A percentile compares a stretch with the other conserved stretches of the same genome.
phyloP scores from a whole-genome alignment of 1,284 basidiomycete genomes.

The Trametes pubescens region DNA sequence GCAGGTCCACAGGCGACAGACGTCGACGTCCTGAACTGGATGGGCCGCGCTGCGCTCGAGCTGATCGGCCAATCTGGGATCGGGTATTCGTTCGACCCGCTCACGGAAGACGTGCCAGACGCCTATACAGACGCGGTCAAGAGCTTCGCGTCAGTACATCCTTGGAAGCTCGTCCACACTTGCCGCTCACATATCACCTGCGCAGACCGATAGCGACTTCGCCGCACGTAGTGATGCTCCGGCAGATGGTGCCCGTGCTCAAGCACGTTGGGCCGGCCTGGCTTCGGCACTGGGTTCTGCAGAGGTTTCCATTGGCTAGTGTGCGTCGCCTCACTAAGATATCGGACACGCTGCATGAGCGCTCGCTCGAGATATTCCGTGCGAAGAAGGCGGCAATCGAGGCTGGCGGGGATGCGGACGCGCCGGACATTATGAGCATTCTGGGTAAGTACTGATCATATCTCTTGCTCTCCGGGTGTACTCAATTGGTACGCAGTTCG shows the following conservation, averaged over 20 bases:
- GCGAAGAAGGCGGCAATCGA: conserved; percentile 43
- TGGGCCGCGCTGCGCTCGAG: conserved; percentile 49
- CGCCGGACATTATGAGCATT: conserved; percentile 55
- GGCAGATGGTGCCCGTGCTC: conserved; percentile 40
- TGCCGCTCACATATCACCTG: neutral
- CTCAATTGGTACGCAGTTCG: conserved; percentile 22
- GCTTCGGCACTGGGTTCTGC: conserved; percentile 48
- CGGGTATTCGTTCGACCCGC: conserved; percentile 49
- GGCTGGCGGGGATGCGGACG: conserved; percentile 38
- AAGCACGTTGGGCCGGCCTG: conserved; percentile 45
- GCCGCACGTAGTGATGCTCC: conserved; percentile 22
- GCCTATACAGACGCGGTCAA: conserved; percentile 40
- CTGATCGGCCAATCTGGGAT: conserved; percentile 50
- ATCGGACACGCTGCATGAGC: conserved; percentile 48
- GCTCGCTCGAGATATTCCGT: conserved; percentile 48
- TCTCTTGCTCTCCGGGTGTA: neutral
- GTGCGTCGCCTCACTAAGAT: conserved; percentile 47
- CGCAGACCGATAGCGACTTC: conserved; percentile 17
- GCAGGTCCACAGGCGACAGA: conserved; percentile 26
- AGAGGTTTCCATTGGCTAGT: conserved; percentile 44
- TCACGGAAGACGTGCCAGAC: conserved; percentile 41
- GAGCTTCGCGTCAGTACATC: conserved; percentile 31
- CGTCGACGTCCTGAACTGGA: conserved; percentile 46
- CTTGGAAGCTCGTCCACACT: neutral
- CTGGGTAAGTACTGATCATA: conserved; percentile 41